phyloP scores from a whole-genome alignment of 495 filamentous ascomycete species.

The Annulohypoxylon stygium region DNA sequence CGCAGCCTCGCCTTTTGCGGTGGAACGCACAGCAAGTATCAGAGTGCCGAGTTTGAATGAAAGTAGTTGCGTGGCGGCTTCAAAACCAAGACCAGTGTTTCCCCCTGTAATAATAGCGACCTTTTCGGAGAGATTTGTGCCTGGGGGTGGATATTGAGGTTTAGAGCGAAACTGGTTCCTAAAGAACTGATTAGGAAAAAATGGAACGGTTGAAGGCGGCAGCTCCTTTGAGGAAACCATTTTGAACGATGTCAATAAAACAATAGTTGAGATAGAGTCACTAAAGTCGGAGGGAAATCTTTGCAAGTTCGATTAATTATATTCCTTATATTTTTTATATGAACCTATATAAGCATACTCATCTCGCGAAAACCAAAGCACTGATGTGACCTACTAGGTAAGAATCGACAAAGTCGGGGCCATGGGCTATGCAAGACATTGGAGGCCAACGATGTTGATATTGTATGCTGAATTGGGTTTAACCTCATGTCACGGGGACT shows the following conservation, averaged over 20 bases:
- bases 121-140: conserved; percentile 51
- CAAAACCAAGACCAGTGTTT: conserved; percentile 62
- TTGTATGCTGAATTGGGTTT: conserved; percentile 9
- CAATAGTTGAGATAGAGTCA: background rate
- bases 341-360: background rate
- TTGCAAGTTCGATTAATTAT: background rate
- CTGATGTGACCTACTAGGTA: background rate
- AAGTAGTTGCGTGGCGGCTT: conserved; percentile 63
- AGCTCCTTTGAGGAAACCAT: conserved; percentile 38
- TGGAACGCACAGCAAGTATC: conserved; percentile 68
- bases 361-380: background rate
- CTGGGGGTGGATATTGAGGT: conserved; percentile 42
- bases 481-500: background rate
- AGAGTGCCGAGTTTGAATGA: conserved; percentile 60
- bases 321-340: conserved; percentile 15
- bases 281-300: background rate
- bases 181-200: conserved; percentile 40
- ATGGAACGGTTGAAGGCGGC: conserved; percentile 26
- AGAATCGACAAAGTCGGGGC: background rate
- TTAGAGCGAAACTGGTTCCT: conserved; percentile 53
- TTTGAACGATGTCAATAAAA: background rate
- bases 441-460: conserved; percentile 4
- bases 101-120: conserved; percentile 65
- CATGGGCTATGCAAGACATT: conserved; percentile 1
- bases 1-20: conserved; percentile 62